phyloP scores from a whole-genome alignment of 345 rosid species.

The Murraya koenigii region DNA sequence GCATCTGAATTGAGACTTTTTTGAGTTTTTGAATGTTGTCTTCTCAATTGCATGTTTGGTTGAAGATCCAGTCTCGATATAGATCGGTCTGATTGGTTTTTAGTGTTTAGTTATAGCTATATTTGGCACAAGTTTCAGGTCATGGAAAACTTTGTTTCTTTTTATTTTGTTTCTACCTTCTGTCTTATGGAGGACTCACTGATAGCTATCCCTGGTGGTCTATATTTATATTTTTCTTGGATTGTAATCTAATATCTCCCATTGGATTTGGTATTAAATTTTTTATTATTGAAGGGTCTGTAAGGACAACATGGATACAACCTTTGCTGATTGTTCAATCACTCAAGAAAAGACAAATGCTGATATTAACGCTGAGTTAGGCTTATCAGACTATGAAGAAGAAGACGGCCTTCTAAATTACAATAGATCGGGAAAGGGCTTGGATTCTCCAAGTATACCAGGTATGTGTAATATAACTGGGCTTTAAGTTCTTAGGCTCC shows the following conservation, averaged over 20 bases:
- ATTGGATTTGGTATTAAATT: neutral
- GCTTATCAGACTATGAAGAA: conserved; percentile 84
- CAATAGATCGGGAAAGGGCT: conserved; percentile 49
- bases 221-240: neutral
- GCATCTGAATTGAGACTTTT: neutral
- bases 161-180: neutral
- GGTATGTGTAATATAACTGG: conserved; percentile 40
- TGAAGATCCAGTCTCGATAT: neutral
- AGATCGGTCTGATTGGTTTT: neutral
- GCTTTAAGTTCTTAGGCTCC: neutral
- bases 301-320: conserved; percentile 65
- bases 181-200: neutral
- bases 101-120: neutral
- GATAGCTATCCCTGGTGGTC: neutral
- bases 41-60: neutral
- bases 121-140: neutral
- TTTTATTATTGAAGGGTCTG: conserved; percentile 58
- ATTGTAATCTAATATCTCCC: neutral
- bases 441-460: conserved; percentile 41
- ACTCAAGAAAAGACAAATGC: conserved; percentile 92
- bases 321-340: conserved; percentile 74
- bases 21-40: neutral
- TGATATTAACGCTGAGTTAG: conserved; percentile 91
- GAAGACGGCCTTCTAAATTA: conserved; percentile 54
- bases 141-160: neutral